Percentiles rank a stretch among this genome's conserved stretches.
These are phyloP conservation scores for Plectosphaerella plurivora DNA, from an alignment of 2,329 filamentous ascomycete species.

Conservation along the genomic window DNA sequence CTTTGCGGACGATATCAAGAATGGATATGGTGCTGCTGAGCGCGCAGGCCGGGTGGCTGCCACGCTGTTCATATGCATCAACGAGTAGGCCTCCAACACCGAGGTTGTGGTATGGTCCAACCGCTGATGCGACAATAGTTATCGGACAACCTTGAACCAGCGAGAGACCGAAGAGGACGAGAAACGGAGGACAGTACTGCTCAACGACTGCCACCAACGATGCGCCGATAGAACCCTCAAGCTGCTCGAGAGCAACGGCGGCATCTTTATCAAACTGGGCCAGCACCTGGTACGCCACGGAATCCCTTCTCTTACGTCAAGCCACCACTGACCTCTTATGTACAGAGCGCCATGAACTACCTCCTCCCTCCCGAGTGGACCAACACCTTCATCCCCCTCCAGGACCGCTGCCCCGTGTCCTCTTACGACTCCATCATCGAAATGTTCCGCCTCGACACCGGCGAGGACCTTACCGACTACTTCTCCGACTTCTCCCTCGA, in stretches of 20 bases:
- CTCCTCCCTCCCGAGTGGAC: conserved; percentile 90
- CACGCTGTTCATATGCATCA: conserved; percentile 76
- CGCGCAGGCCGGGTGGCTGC: conserved; percentile 74
- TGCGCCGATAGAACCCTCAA: conserved; percentile 84
- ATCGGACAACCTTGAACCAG: conserved; percentile 76
- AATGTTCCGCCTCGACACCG: conserved; percentile 85
- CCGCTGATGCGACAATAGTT: conserved; percentile 51
- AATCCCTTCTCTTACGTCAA: neutral
- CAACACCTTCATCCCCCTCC: conserved; percentile 88
- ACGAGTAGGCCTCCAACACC: conserved; percentile 58
- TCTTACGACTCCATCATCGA: conserved; percentile 79
- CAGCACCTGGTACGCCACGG: conserved; percentile 68
- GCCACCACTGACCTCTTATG: neutral
- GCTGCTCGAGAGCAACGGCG: conserved; percentile 92
- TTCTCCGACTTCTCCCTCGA: conserved; percentile 78
- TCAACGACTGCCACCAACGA: conserved; percentile 84
- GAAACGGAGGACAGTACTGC: conserved; percentile 59
- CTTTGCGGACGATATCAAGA: conserved; percentile 67
- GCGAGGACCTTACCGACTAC: conserved; percentile 70
- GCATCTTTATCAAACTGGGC: conserved; percentile 96
- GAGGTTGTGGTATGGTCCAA: neutral
- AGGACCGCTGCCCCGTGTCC: conserved; percentile 93
- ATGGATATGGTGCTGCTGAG: conserved; percentile 69
- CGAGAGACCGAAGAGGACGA: conserved; percentile 58
- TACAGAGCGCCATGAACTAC: conserved; percentile 90